A percentile compares a stretch with the other conserved stretches of the same genome.
phyloP scores from a whole-genome alignment of 306 rosid species.

The Astragalus glycyphyllos region DNA sequence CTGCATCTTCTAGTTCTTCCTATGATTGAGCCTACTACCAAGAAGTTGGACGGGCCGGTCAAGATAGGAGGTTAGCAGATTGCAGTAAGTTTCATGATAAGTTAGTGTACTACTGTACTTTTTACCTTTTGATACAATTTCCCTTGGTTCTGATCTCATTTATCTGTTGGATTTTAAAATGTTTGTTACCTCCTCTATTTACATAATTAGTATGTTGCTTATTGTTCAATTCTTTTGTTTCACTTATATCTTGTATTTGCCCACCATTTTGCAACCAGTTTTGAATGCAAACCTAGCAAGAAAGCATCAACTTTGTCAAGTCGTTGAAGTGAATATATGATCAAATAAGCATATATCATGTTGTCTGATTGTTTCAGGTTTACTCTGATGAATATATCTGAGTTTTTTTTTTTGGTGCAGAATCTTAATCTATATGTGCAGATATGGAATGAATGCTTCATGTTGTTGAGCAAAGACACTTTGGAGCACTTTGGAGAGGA shows the following conservation, averaged over 20 bases:
- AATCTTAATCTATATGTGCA: slow-evolving; percentile 45
- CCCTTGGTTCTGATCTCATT: neutral
- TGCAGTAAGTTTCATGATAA: slow-evolving; percentile 66
- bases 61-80: slow-evolving; percentile 88
- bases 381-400: slow-evolving; percentile 38
- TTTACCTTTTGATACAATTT: slow-evolving; percentile 19
- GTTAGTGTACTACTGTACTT: slow-evolving; percentile 5
- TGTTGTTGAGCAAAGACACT: slow-evolving; percentile 79
- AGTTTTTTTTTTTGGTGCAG: slow-evolving; percentile 5
- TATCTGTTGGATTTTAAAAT: slow-evolving; percentile 33
- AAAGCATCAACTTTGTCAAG: slow-evolving; percentile 85
- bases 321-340: slow-evolving; percentile 76
- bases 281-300: slow-evolving; percentile 76
- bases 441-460: slow-evolving; percentile 88
- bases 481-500: slow-evolving; percentile 87
- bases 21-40: slow-evolving; percentile 71
- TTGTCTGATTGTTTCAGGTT: slow-evolving; percentile 94
- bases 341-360: slow-evolving; percentile 76
- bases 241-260: slow-evolving; percentile 7
- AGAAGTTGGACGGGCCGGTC: slow-evolving; percentile 98
- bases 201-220: slow-evolving; percentile 22
- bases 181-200: slow-evolving; percentile 6
- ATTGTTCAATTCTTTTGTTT: slow-evolving; percentile 18
- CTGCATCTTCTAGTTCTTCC: slow-evolving; percentile 83
- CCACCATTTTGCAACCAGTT: slow-evolving; percentile 55